Percentiles rank a stretch among this genome's conserved stretches.
These are phyloP conservation scores for Oxytropis ochrocephala DNA, from an alignment of 306 rosid species.

Conservation along the genomic window DNA sequence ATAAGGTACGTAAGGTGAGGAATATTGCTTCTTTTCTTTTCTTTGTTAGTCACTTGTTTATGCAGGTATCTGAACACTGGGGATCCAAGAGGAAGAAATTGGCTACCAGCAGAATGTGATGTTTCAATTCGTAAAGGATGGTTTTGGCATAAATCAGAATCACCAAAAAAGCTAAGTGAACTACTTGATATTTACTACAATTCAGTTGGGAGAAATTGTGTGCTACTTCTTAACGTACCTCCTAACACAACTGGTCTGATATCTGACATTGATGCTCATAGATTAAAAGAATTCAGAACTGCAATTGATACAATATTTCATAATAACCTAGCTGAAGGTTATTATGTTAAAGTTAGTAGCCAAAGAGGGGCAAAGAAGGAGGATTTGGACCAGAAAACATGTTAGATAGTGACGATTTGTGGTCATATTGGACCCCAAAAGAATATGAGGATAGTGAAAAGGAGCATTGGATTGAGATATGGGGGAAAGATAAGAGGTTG, in stretches of 20 bases:
- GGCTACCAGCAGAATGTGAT: constrained; percentile 91
- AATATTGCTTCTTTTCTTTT: no score
- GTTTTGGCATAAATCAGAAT: constrained; percentile 90
- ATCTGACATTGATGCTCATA: constrained; percentile 43
- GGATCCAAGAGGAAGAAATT: constrained; percentile 55
- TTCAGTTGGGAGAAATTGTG: constrained; percentile 79
- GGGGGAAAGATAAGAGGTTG: constrained; percentile 23
- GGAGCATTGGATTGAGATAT: constrained; percentile 67
- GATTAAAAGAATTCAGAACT: constrained; percentile 53
- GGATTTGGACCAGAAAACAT: constrained; percentile 74
- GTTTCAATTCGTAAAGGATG: constrained; percentile 73
- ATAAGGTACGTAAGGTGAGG: no score
- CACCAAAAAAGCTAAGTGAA: constrained; percentile 64
- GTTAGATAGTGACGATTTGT: constrained; percentile 64
- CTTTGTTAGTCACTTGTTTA: not conserved
- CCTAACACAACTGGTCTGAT: constrained; percentile 73
- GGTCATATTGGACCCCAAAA: constrained; percentile 82
- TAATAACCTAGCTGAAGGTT: constrained; percentile 45
- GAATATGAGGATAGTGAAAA: constrained; percentile 19
- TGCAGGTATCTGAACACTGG: constrained; percentile 66
- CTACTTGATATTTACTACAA: constrained; percentile 74
- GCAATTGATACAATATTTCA: constrained; percentile 61
- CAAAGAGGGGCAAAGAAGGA: constrained; percentile 54
- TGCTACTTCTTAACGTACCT: constrained; percentile 78
- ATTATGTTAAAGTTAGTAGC: constrained; percentile 54